Conservation (phyloP, 495 filamentous ascomycete species). For the Xylaria curta region DNA sequence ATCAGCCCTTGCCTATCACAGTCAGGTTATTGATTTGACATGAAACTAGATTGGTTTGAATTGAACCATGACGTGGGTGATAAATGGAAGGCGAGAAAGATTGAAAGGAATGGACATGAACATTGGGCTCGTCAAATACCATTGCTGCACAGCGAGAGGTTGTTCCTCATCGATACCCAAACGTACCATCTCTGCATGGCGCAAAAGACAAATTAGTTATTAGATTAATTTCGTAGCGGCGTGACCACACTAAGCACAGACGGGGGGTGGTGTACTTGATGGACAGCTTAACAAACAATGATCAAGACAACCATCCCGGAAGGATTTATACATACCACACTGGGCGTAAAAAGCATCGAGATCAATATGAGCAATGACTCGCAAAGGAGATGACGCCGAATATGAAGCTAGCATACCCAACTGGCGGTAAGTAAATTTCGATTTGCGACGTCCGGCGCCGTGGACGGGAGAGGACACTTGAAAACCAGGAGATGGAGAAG, state of each 20-base stretch:
- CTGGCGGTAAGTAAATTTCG: conserved; percentile 84
- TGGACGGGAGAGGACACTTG: conserved; percentile 47
- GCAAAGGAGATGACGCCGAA: conserved; percentile 75
- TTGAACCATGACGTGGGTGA: not conserved
- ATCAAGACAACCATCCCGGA: not conserved
- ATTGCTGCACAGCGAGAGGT: conserved; percentile 92
- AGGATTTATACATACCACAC: conserved; percentile 70
- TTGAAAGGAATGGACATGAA: conserved; percentile 11
- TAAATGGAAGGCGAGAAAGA: not conserved
- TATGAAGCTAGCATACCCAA: conserved; percentile 75
- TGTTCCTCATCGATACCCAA: conserved; percentile 73
- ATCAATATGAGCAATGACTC: conserved; percentile 90
- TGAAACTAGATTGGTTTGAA: not conserved
- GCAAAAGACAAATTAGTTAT: not conserved
- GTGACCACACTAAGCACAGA: not conserved
- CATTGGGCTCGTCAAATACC: conserved; percentile 48
- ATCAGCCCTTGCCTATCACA: conserved; percentile 73
- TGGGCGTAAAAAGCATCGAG: conserved; percentile 99
- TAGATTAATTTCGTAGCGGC: not conserved
- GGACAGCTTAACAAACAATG: not conserved
- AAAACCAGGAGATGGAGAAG: conserved; percentile 41
- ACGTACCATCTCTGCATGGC: conserved; percentile 57
- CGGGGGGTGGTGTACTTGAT: not conserved
- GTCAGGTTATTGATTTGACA: conserved; percentile 25
- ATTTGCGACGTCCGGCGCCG: conserved; percentile 57